Conservation (phyloP, 2,329 filamentous ascomycete species). For the Aspergillus pseudotamarii region DNA sequence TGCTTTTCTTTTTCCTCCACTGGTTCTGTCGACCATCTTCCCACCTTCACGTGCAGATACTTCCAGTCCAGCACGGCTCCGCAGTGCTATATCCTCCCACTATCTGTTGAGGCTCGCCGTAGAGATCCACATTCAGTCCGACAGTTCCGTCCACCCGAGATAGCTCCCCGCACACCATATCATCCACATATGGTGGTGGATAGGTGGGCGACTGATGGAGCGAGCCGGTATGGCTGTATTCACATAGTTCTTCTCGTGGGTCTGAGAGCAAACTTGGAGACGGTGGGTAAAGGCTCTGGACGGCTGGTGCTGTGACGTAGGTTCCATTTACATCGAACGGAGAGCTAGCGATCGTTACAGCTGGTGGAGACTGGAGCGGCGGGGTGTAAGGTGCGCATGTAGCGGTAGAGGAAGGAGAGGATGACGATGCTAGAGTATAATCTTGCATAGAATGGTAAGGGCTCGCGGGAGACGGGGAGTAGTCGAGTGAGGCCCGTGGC, state of each 20-base stretch:
- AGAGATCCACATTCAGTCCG: slow-evolving; percentile 34
- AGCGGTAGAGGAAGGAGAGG: slow-evolving; percentile 42
- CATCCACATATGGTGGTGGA: slow-evolving; percentile 40
- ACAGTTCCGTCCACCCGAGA: slow-evolving; percentile 30
- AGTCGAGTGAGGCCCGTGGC: slow-evolving; percentile 39
- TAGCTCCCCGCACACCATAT: slow-evolving; percentile 34
- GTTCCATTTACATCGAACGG: slow-evolving; percentile 38
- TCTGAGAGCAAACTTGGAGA: slow-evolving; percentile 41
- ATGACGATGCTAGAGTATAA: slow-evolving; percentile 36
- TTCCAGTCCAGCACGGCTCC: slow-evolving; percentile 43
- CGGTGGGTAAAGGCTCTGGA: slow-evolving; percentile 38
- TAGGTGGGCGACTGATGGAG: slow-evolving; percentile 41
- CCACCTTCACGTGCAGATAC: slow-evolving; percentile 17
- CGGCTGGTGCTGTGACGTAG: slow-evolving; percentile 38
- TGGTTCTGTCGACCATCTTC: background rate
- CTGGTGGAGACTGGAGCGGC: slow-evolving; percentile 43
- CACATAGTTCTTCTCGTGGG: slow-evolving; percentile 35
- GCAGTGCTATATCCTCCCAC: slow-evolving; percentile 37
- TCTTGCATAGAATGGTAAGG: slow-evolving; percentile 36
- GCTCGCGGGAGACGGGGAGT: slow-evolving; percentile 40
- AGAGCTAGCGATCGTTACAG: slow-evolving; percentile 40
- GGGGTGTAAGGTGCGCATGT: slow-evolving; percentile 45
- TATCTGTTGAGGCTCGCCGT: slow-evolving; percentile 36
- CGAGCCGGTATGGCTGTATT: slow-evolving; percentile 32
- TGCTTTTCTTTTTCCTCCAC: background rate